phyloP scores from a whole-genome alignment of 441 rosid species.

The Pelargonium myrrhifolium region DNA sequence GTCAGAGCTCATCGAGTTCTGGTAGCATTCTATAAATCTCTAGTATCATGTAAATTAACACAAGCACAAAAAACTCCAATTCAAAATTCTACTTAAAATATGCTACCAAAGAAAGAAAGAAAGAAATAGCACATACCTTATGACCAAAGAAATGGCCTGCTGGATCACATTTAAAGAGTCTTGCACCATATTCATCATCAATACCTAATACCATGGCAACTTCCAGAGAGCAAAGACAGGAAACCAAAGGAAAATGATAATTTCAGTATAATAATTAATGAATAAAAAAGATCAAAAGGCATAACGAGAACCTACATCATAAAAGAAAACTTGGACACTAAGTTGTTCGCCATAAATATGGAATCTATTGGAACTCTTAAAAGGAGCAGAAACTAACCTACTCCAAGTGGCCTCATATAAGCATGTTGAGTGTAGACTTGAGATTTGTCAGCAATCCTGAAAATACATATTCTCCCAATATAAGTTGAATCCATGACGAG shows the following conservation, averaged over 20 bases:
- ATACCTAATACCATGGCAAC: constrained; percentile 94
- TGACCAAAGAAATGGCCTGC: constrained; percentile 97
- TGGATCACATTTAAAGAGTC: constrained; percentile 92
- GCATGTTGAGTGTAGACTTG: constrained; percentile 99
- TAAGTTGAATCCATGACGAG: not conserved
- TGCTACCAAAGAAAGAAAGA: not conserved
- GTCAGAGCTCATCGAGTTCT: too few relatives aligned
- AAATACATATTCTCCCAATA: constrained; percentile 1
- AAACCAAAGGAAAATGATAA: constrained; percentile 1
- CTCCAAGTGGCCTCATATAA: constrained; percentile 98
- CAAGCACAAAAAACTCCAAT: too few relatives aligned
- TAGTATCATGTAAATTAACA: too few relatives aligned
- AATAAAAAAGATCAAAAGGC: not conserved
- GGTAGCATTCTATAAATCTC: too few relatives aligned
- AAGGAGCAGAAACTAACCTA: constrained; percentile 45
- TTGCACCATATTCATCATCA: constrained; percentile 87
- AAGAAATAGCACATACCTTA: constrained; percentile 44
- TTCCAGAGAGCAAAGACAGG: constrained; percentile 25
- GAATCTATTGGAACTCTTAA: not conserved
- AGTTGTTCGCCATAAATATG: not conserved
- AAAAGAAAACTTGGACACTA: not conserved
- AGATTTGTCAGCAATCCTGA: constrained; percentile 93
- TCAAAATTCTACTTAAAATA: not conserved
- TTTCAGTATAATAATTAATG: constrained; percentile 5
- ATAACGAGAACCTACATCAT: not conserved